Evolutionary conservation across 371 early-diverging fungal species (phyloP).

Genomic region (Racocetra persica): DNA sequence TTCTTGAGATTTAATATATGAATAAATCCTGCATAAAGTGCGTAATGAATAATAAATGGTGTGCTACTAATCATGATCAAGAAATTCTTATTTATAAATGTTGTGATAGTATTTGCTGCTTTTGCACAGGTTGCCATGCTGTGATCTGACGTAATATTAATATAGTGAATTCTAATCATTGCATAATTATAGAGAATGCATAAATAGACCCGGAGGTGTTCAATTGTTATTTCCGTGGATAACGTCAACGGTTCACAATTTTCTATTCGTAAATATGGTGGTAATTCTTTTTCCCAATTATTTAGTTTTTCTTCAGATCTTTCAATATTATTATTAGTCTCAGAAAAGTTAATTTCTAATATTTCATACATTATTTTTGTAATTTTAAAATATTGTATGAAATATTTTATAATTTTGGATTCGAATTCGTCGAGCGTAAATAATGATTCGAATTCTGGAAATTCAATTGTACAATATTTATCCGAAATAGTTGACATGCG

Average conservation of each 20-base stretch:
- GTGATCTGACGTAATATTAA: background rate
- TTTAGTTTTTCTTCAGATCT: slow-evolving; percentile 19
- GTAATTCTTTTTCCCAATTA: slow-evolving; percentile 28
- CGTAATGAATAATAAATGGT: slow-evolving; percentile 31
- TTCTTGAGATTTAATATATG: slow-evolving; percentile 18
- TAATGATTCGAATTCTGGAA: background rate
- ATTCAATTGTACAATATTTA: slow-evolving; percentile 20
- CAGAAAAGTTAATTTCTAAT: slow-evolving; percentile 4
- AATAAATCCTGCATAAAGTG: slow-evolving; percentile 35
- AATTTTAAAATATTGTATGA: background rate
- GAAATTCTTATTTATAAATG: slow-evolving; percentile 14
- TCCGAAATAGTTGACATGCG: background rate
- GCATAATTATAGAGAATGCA: slow-evolving; percentile 39
- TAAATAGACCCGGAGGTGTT: slow-evolving; percentile 29
- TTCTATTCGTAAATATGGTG: slow-evolving; percentile 10
- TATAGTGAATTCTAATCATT: slow-evolving; percentile 31
- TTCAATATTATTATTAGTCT: background rate
- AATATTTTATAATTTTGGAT: slow-evolving; percentile 13
- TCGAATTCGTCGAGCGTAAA: background rate
- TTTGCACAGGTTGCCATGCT: background rate
- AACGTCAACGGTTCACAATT: background rate
- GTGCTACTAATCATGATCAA: slow-evolving; percentile 25
- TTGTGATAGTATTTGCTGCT: slow-evolving; percentile 31
- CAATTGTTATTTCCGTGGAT: slow-evolving; percentile 17
- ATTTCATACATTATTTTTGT: slow-evolving; percentile 32